phyloP scores from a whole-genome alignment of 371 early-diverging fungal species.

The Mucor irregularis region DNA sequence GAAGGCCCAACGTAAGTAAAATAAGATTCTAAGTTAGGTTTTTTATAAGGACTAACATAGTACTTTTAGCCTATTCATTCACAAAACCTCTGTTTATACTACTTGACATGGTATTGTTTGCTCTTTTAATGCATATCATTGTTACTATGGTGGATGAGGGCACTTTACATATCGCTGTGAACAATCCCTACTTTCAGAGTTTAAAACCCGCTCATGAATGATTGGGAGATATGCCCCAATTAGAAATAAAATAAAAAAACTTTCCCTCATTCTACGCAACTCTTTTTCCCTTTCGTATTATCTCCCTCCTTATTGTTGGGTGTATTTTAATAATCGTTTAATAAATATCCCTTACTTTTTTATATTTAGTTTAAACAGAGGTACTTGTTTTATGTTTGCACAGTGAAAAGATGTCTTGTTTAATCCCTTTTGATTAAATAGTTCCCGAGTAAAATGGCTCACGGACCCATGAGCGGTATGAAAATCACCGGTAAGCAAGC shows the following conservation, averaged over 20 bases:
- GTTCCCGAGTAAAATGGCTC: constrained; percentile 27
- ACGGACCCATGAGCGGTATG: constrained; percentile 33
- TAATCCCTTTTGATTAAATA: background rate
- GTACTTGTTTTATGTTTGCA: too few species aligned
- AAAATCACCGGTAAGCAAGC: constrained; percentile 28
- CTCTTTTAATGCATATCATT: constrained; percentile 24
- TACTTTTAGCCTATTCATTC: background rate
- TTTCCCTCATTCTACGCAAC: too few species aligned
- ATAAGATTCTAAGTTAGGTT: too few species aligned
- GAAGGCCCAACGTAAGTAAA: background rate
- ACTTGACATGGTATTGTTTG: constrained; percentile 22
- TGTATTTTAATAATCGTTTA: background rate
- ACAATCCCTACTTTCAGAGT: background rate
- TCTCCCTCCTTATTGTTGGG: background rate
- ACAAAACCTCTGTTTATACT: background rate
- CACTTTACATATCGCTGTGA: background rate
- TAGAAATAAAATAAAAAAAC: too few species aligned
- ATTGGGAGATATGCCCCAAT: constrained; percentile 2
- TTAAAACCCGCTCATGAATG: background rate
- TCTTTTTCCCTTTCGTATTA: too few species aligned
- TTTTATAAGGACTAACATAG: too few species aligned
- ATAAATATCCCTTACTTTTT: too few species aligned
- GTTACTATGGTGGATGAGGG: constrained; percentile 21
- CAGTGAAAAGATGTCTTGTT: background rate
- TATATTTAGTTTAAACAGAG: background rate